Percentiles rank a stretch among this genome's conserved stretches.
These are phyloP conservation scores for Pythium rhizo-oryzae DNA, from an alignment of 352 stramenopile genomes.

Conservation along the genomic window DNA sequence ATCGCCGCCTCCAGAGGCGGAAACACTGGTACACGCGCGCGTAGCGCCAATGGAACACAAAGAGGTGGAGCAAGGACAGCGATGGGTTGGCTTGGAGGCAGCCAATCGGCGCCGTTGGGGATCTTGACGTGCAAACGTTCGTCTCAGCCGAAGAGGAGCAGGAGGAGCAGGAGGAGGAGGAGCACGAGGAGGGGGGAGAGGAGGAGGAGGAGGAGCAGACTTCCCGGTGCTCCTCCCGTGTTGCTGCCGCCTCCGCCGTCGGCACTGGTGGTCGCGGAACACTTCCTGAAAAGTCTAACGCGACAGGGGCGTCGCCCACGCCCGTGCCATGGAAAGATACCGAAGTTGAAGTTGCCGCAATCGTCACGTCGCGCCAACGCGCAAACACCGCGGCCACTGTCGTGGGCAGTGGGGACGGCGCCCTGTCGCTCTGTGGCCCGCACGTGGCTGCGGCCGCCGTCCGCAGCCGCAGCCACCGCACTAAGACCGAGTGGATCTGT, in stretches of 20 bases:
- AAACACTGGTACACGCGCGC: constrained; percentile 31
- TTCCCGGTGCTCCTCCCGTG: not conserved
- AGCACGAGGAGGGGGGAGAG: not conserved
- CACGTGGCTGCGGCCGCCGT: too few relatives aligned
- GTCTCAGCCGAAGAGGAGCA: not conserved
- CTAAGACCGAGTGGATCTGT: constrained; percentile 21
- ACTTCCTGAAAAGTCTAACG: constrained; percentile 2
- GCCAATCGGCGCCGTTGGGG: constrained; percentile 11
- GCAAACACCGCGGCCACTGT: not conserved
- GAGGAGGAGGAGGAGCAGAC: not conserved
- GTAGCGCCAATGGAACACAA: constrained; percentile 29
- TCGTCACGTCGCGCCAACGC: constrained; percentile 20
- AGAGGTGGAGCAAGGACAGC: constrained; percentile 29
- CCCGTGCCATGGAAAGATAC: constrained; percentile 9
- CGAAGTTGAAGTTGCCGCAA: constrained; percentile 23
- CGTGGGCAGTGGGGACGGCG: not conserved
- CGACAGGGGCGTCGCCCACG: constrained; percentile 1
- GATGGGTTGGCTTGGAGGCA: constrained; percentile 3
- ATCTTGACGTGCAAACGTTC: not conserved
- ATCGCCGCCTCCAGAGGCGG: constrained; percentile 24
- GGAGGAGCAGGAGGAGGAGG: not conserved
- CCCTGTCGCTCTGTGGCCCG: constrained; percentile 2
- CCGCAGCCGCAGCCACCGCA: constrained; percentile 34
- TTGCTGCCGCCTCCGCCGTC: not conserved
- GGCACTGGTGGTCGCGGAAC: constrained; percentile 2